These are phyloP conservation scores for Metschnikowia dekortorum DNA, from an alignment of 805 yeast genomes.

Conservation along the genomic window DNA sequence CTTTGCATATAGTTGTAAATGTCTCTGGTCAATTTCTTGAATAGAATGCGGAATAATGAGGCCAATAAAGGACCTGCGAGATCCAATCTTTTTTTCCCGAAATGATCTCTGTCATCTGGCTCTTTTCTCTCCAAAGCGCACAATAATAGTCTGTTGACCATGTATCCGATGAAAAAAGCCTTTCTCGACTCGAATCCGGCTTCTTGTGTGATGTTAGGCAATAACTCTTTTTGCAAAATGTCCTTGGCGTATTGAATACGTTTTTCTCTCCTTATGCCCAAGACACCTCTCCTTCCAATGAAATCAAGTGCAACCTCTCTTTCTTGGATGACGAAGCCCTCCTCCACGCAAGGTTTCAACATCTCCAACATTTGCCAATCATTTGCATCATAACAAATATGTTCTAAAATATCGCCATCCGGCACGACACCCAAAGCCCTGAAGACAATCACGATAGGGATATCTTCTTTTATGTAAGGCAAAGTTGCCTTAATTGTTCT, in stretches of 20 bases:
- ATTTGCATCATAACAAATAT: conserved; percentile 93
- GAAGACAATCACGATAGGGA: conserved; percentile 94
- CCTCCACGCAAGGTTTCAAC: conserved; percentile 98
- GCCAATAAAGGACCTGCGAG: conserved; percentile 98
- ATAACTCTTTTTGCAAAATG: conserved; percentile 89
- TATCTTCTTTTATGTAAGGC: conserved; percentile 94
- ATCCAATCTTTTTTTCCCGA: conserved; percentile 97
- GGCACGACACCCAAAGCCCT: conserved; percentile 98
- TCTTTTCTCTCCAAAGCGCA: conserved; percentile 97
- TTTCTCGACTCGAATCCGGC: conserved; percentile 96
- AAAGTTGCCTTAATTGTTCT: conserved; percentile 92
- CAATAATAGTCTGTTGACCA: conserved; percentile 90
- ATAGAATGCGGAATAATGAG: conserved; percentile 87
- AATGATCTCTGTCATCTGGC: conserved; percentile 99
- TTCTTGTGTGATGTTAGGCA: conserved; percentile 96
- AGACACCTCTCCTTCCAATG: conserved; percentile 96
- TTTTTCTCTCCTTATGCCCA: conserved; percentile 94
- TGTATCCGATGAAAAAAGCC: conserved; percentile 95
- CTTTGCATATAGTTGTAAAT: conserved; percentile 98
- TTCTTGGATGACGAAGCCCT: conserved; percentile 97
- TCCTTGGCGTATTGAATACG: conserved; percentile 98
- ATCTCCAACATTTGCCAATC: conserved; percentile 99
- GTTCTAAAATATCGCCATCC: conserved; percentile 97
- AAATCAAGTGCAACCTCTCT: conserved; percentile 96
- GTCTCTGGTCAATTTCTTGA: conserved; percentile 92